Base-by-base conservation (phyloP, 768 basidiomycete species). In the Phanerodontia chrysosporium region DNA sequence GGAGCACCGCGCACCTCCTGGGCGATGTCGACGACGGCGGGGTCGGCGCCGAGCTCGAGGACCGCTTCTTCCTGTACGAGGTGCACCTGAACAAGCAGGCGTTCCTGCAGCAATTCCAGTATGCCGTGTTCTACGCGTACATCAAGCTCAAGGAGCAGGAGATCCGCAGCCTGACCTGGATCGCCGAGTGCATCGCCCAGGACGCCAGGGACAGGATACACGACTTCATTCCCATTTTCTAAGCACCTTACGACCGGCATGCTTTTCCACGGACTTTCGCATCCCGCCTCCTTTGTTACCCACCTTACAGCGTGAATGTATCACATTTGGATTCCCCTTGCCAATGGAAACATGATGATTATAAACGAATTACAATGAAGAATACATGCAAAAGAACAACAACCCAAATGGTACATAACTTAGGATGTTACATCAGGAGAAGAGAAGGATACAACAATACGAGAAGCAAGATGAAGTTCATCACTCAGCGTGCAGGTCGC, bases 131-230 rank as follows among this genome's bases (percentile, higher is more conserved):
- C 71, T 95, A 92, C 70, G 87, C 87, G 69, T 98, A 95, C 71
- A 82, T 97, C 73, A 92, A 92, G 75, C 75, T 93, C 74, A 92
- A 91, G 78, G 92, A 94, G 74, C 89, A 92, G 77, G 92, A 95
- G 75, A 89, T 93, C 61, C 79, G 91, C 62, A 92, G 90, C 66
- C 67, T 95, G 66, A 92, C 89, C 28, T 94, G 92, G 92, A 95
- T 97, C 74, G 93, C 94, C 56, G 96, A 98, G 77, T 98, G 96
- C 74, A 97, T 98, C 66, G 95, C 95, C 9, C 96, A 98, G 78
- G 89, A 96, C 75, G 94, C 95, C 45, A 86, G 88, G 74, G 92
- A 97, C 68, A 85, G 96, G 76, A 94, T 98, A 76, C 87, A 93
- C 70, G 93, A 96, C 75, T 95, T 87, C 75, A 94, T 95, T 79